Percentiles rank a stretch among this genome's conserved stretches.
Conservation (phyloP, 2,329 filamentous ascomycete genomes). For the Paraphoma chrysanthemicola region DNA sequence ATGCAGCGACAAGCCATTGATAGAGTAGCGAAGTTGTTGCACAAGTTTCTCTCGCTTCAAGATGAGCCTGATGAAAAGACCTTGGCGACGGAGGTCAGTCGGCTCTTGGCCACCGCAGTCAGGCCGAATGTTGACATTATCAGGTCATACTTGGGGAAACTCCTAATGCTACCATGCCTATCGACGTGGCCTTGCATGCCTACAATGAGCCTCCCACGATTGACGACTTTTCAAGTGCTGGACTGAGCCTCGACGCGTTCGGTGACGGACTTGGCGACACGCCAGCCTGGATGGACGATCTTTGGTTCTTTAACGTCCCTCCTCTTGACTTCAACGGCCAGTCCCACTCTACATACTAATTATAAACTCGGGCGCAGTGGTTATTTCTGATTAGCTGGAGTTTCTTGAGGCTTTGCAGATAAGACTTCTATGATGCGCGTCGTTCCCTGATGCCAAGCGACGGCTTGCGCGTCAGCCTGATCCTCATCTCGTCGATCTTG, state of each 20-base stretch:
- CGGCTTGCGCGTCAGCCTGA: neutral
- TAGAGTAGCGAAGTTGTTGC: constrained; percentile 22
- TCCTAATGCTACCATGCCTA: neutral
- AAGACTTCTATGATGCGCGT: neutral
- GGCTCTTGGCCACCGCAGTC: neutral
- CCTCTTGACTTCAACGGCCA: constrained; percentile 4
- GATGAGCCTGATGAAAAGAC: constrained; percentile 18
- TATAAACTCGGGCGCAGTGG: neutral
- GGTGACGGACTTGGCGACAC: constrained; percentile 6
- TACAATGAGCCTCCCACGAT: neutral
- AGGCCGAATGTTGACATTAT: neutral
- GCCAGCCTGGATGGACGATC: constrained; percentile 27
- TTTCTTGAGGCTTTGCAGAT: neutral
- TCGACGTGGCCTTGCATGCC: neutral
- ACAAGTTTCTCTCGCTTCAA: constrained; percentile 25
- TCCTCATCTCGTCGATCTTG: neutral
- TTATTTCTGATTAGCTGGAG: too few species aligned
- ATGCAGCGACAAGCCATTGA: constrained; percentile 33
- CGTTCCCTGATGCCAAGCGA: neutral
- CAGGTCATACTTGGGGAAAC: constrained; percentile 6
- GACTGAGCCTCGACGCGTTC: constrained; percentile 15
- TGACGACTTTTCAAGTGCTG: constrained; percentile 5
- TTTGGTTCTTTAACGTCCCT: constrained; percentile 23
- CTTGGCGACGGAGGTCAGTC: constrained; percentile 19
- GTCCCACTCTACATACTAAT: neutral